These are phyloP conservation scores for Suillus sp. DNA, from an alignment of 768 basidiomycete genomes.

Conservation along the genomic window DNA sequence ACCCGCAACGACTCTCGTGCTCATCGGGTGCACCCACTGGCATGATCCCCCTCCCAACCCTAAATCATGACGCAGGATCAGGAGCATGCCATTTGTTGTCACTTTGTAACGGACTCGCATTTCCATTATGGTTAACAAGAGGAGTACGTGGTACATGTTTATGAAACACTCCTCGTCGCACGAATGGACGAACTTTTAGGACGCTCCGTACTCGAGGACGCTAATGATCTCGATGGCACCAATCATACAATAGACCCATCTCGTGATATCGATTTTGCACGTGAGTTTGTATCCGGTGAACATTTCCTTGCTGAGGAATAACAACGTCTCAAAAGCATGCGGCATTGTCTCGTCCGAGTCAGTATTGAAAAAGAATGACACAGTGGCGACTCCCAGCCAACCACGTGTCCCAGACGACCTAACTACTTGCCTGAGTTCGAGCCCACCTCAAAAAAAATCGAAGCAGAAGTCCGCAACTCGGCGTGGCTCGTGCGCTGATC, in stretches of 20 bases:
- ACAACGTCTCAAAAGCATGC: neutral
- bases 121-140: neutral
- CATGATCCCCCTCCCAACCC: neutral
- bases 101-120: conserved; percentile 1
- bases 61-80: neutral
- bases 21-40: neutral
- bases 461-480: neutral
- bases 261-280: neutral
- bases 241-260: neutral
- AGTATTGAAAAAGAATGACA: neutral
- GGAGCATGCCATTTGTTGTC: conserved; percentile 1
- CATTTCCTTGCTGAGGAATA: neutral
- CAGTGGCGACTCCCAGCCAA: neutral
- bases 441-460: conserved; percentile 1
- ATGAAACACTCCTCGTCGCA: neutral
- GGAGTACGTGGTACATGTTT: conserved; percentile 1
- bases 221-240: neutral
- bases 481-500: neutral
- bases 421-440: neutral
- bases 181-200: conserved; percentile 6
- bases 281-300: neutral
- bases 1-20: neutral
- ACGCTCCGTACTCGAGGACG: neutral
- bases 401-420: neutral
- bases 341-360: neutral